Evolutionary conservation across 257 asterid species (phyloP).

Genomic region (Solanum raphanifolium): DNA sequence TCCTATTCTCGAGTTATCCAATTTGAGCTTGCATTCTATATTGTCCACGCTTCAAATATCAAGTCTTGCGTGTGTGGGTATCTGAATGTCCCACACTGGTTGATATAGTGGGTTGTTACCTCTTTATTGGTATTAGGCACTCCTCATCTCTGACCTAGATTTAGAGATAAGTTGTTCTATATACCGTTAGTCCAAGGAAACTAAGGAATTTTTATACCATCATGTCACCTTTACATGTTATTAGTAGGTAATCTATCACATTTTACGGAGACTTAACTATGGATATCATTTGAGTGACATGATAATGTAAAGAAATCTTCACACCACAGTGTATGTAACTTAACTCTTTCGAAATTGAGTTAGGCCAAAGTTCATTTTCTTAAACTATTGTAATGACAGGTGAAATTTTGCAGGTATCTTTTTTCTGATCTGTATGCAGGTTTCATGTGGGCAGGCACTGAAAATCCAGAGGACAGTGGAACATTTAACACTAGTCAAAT

Average conservation of each 20-base stretch:
- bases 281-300: neutral
- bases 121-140: neutral
- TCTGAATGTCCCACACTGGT: neutral
- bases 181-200: neutral
- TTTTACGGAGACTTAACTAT: neutral
- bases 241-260: neutral
- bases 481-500: conserved; percentile 35
- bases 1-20: neutral
- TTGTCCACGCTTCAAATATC: neutral
- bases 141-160: neutral
- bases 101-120: neutral
- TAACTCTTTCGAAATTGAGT: neutral
- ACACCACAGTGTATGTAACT: neutral
- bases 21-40: neutral
- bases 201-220: neutral
- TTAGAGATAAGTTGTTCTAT: no score
- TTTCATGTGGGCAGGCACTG: conserved; percentile 64
- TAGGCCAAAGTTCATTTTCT: neutral
- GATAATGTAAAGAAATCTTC: neutral
- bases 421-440: conserved; percentile 68
- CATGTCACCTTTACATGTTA: neutral
- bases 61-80: neutral
- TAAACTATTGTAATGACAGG: neutral
- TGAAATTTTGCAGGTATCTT: conserved; percentile 43
- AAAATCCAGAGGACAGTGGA: conserved; percentile 57